Base-by-base conservation (phyloP, 1,139 yeast species). In the Candida sp. region DNA sequence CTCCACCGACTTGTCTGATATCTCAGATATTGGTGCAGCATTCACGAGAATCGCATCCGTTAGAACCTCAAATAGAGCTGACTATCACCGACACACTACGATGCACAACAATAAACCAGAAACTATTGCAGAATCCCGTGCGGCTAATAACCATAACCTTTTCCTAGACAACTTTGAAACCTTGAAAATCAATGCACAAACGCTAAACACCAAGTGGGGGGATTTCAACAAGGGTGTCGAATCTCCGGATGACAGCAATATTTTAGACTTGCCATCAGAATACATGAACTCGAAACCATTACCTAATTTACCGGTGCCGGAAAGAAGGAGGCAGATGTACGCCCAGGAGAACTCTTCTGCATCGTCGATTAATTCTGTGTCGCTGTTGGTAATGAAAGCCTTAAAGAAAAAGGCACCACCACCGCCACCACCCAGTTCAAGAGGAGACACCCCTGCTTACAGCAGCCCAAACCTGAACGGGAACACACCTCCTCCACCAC, bases 391-490 rank as follows among this genome's bases (percentile, higher is more conserved):
- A 8, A 53, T 55, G 32, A 69, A 68, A 45, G 72, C 73, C 5
- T 48, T 56, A 43, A 63, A 52, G 38, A 70, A 68, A 46, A 61
- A 56, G 43, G 69, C 77, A 1, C 77, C 77, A 1, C 74, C 76
- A 1, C 77, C 77, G 2, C 76, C 76, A 5, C 59, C 60, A 12
- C 53, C 60, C 33, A 44, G 49, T 38, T 33, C 33, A 22, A 32
- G 21, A 12, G 27, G 39, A 27, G 19, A 30, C 5, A 22, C 11
- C 12, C 5, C 34, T n/a, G 9, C 19, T 30, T 5, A 30, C 5
- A 30, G 11, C 11, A 12, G 33, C n/a, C 6, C 19, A 5, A 30
- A 25, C 12, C 21, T 25, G 33, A 25, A 8, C 15, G 27, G 35
- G 19, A 5, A 30, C 29, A 9, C 47, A 12, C 51, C 54, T 22